Conservation (phyloP, 1,139 yeast genomes). For the Cylindricascospora bacillispora region DNA sequence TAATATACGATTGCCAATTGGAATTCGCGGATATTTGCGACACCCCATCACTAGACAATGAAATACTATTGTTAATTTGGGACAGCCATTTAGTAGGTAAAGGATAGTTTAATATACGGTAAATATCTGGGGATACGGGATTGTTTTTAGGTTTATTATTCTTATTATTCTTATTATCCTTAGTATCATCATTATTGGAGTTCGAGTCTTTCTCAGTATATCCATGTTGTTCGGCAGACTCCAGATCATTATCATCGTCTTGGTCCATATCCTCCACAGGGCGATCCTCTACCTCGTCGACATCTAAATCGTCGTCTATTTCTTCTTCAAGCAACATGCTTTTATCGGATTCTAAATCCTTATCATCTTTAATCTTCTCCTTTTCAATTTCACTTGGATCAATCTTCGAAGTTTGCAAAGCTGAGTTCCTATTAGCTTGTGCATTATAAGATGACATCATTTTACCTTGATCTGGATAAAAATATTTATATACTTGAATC, state of each 20-base stretch:
- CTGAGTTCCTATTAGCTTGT: conserved; percentile 2
- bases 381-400: not conserved
- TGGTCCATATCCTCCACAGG: conserved; percentile 8
- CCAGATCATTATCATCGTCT: conserved; percentile 10
- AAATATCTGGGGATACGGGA: conserved; percentile 12
- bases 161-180: conserved; percentile 2
- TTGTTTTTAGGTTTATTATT: conserved; percentile 8
- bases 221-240: conserved; percentile 10
- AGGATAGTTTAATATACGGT: conserved; percentile 20
- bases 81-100: conserved; percentile 29
- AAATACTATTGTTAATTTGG: conserved; percentile 21
- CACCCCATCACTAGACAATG: conserved; percentile 24
- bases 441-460: not conserved
- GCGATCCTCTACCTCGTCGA: conserved; percentile 7
- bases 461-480: conserved; percentile 12
- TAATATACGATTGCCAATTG: conserved; percentile 25
- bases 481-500: conserved; percentile 23
- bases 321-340: too few relatives aligned
- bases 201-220: conserved; percentile 1
- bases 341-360: conserved; percentile 3
- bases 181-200: not conserved
- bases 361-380: conserved; percentile 5
- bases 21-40: conserved; percentile 19
- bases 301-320: conserved; percentile 10
- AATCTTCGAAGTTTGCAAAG: not conserved